Percentiles rank a stretch among this genome's conserved stretches.
Conservation (phyloP, 192 early-diverging fungal species). For the Phlyctochytrium planicorne region DNA sequence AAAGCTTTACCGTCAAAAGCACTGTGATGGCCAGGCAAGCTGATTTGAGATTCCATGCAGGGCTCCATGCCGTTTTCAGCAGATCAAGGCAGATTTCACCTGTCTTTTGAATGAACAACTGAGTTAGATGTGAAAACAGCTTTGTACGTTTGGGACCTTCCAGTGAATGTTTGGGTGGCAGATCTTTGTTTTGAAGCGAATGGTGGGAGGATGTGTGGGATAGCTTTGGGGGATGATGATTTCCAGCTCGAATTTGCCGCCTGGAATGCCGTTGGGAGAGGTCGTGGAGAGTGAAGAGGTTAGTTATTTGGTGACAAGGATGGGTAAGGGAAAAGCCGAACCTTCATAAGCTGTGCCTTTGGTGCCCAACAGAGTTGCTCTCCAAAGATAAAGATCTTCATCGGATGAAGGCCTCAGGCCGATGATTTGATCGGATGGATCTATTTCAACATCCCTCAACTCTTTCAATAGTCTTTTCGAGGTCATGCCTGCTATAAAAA, state of each 20-base stretch:
- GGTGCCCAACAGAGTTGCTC: constrained; percentile 62
- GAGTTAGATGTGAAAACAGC: background rate
- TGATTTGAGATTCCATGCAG: constrained; percentile 90
- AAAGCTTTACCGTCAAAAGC: background rate
- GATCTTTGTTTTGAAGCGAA: constrained; percentile 72
- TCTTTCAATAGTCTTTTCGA: constrained; percentile 57
- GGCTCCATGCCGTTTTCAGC: constrained; percentile 90
- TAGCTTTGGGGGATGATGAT: constrained; percentile 72
- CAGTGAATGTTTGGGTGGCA: constrained; percentile 96
- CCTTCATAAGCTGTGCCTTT: constrained; percentile 71
- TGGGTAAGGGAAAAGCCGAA: constrained; percentile 7
- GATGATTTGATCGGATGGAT: constrained; percentile 53
- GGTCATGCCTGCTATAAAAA: background rate
- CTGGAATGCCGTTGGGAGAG: constrained; percentile 30
- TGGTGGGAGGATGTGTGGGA: constrained; percentile 75
- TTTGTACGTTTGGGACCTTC: constrained; percentile 52
- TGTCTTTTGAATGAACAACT: constrained; percentile 51
- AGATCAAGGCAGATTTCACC: constrained; percentile 98
- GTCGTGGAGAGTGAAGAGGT: constrained; percentile 7
- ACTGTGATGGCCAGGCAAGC: constrained; percentile 76
- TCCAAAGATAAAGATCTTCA: constrained; percentile 71
- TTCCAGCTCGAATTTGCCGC: constrained; percentile 66
- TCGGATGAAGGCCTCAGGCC: constrained; percentile 61
- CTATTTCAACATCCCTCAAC: constrained; percentile 47
- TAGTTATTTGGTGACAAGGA: background rate